Evolutionary conservation across 257 asterid genomes (phyloP).

Genomic region (Fraxinus americana): DNA sequence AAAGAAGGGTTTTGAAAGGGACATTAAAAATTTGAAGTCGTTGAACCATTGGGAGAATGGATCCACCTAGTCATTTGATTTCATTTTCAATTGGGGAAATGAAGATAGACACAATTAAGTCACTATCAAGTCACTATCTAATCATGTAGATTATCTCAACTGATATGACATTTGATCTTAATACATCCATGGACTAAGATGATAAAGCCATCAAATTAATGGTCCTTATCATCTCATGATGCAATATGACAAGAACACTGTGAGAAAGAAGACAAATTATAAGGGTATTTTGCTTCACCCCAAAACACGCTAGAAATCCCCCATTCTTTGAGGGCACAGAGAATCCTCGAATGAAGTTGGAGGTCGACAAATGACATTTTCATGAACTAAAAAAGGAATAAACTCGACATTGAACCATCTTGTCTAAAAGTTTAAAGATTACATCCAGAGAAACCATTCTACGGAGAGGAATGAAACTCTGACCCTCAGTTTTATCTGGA

Average conservation of each 20-base stretch:
- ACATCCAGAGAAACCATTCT: neutral
- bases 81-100: neutral
- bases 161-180: neutral
- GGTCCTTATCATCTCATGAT: neutral
- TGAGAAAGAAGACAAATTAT: neutral
- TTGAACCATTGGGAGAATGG: neutral
- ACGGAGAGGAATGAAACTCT: neutral
- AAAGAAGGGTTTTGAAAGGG: neutral
- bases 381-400: no score
- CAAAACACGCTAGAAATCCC: no score
- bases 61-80: neutral
- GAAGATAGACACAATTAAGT: slow-evolving; percentile 1
- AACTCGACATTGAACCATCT: neutral
- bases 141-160: neutral
- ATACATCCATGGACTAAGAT: neutral
- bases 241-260: neutral
- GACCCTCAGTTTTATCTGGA: slow-evolving; percentile 13
- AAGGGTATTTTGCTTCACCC: neutral
- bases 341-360: no score
- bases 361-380: neutral
- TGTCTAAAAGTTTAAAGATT: neutral
- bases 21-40: neutral
- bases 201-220: neutral
- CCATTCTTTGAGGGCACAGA: no score
- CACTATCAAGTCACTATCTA: neutral